A percentile compares a stretch with the other conserved stretches of the same genome.
Conservation (phyloP, 2,329 filamentous ascomycete genomes). For the Emydomyces testavorans region DNA sequence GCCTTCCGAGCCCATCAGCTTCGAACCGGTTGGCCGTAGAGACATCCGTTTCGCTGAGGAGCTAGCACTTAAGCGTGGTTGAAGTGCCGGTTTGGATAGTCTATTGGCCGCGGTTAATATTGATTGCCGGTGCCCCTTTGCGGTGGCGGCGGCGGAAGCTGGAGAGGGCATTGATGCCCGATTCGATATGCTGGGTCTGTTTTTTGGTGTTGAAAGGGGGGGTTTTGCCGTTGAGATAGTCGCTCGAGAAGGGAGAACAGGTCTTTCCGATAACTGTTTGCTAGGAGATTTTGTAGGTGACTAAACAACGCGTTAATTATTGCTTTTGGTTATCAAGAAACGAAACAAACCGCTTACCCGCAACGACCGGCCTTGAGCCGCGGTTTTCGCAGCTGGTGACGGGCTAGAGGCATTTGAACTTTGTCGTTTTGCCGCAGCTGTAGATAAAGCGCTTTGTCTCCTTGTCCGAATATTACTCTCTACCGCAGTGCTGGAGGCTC, state of each 20-base stretch:
- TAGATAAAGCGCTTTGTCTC: conserved; percentile 41
- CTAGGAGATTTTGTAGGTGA: conserved; percentile 70
- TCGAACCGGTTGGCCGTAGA: conserved; percentile 23
- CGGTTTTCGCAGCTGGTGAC: conserved; percentile 51
- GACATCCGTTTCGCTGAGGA: conserved; percentile 25
- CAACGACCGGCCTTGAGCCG: conserved; percentile 28
- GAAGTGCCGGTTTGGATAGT: conserved; percentile 2
- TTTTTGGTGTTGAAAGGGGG: conserved; percentile 36
- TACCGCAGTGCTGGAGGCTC: conserved; percentile 32
- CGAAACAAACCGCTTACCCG: conserved; percentile 24
- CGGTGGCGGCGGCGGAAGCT: conserved; percentile 21
- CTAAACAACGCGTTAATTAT: conserved; percentile 33
- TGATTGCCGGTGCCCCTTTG: conserved; percentile 32
- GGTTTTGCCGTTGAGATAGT: conserved; percentile 41
- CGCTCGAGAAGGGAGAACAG: conserved; percentile 46
- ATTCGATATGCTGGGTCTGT: conserved; percentile 45
- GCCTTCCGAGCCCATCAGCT: conserved; percentile 21
- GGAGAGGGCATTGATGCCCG: conserved; percentile 58
- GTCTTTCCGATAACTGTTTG: conserved; percentile 51
- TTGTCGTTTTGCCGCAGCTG: conserved; percentile 49
- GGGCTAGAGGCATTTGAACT: conserved; percentile 63
- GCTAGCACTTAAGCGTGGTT: conserved; percentile 1
- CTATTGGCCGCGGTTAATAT: conserved; percentile 19
- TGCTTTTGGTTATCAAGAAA: background rate
- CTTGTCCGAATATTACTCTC: conserved; percentile 27